phyloP scores from a whole-genome alignment of 371 early-diverging fungal genomes.

The Fennellomyces sp. region DNA sequence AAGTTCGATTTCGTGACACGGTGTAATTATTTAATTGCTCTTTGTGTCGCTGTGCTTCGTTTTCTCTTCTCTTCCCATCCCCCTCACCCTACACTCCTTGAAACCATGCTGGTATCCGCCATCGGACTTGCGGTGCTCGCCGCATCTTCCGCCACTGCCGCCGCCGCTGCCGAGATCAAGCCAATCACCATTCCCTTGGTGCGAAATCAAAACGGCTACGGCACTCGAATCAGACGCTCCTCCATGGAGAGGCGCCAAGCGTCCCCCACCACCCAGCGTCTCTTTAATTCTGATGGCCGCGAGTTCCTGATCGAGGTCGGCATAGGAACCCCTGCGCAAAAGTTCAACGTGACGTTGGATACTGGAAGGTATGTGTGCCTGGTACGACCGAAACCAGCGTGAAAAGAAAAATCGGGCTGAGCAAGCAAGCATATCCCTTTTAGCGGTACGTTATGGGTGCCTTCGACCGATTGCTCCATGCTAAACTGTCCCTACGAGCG shows the following conservation, averaged over 20 bases:
- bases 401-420: neutral
- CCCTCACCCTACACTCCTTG: neutral
- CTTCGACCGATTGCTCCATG: constrained; percentile 31
- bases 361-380: constrained; percentile 37
- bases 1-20: neutral
- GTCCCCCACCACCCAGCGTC: neutral
- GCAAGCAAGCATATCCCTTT: neutral
- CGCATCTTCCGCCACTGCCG: neutral
- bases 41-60: neutral
- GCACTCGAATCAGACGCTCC: neutral
- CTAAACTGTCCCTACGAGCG: constrained; percentile 23
- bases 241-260: constrained; percentile 1
- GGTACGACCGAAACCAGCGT: neutral
- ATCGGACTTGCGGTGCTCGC: neutral
- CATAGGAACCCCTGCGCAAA: constrained; percentile 43
- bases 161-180: neutral
- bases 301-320: constrained; percentile 30
- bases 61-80: neutral
- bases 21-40: neutral
- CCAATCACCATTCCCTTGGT: constrained; percentile 2
- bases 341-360: constrained; percentile 32
- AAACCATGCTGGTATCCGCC: neutral
- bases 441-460: constrained; percentile 34
- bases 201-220: constrained; percentile 6
- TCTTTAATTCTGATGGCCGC: constrained; percentile 33